phyloP scores from a whole-genome alignment of 2,329 filamentous ascomycete genomes.

The Laburnicola sp. region DNA sequence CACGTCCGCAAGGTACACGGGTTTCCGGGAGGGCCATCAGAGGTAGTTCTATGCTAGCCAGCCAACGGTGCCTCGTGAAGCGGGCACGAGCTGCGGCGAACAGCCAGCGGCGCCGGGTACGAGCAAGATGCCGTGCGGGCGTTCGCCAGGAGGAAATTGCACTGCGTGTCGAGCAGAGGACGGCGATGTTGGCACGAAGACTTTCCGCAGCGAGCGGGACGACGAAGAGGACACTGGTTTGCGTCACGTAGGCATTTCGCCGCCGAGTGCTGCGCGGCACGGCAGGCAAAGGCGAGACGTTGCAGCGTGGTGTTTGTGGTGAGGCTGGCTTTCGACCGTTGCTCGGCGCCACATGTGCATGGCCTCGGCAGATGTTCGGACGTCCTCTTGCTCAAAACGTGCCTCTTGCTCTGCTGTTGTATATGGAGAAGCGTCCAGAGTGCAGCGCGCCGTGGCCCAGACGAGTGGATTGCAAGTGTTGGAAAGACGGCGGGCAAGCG shows the following conservation, averaged over 20 bases:
- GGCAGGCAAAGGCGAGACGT: conserved; percentile 3
- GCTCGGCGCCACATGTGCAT: neutral
- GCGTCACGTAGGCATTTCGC: conserved; percentile 1
- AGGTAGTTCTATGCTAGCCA: conserved; percentile 15
- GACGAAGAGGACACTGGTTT: neutral
- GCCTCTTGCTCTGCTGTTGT: too few relatives aligned
- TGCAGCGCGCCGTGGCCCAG: too few relatives aligned
- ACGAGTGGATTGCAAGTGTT: too few relatives aligned
- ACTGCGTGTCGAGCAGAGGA: neutral
- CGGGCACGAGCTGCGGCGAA: conserved; percentile 1
- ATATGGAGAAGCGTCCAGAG: too few relatives aligned
- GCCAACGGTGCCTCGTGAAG: neutral
- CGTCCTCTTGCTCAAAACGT: too few relatives aligned
- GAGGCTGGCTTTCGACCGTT: conserved; percentile 2
- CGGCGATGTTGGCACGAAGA: neutral
- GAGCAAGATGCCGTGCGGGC: neutral
- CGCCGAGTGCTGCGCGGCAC: neutral
- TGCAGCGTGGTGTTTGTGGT: neutral
- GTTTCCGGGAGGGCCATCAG: conserved; percentile 10
- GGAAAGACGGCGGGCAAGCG: too few relatives aligned
- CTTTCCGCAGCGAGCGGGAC: neutral
- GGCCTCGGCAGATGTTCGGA: neutral
- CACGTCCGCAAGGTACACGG: conserved; percentile 26
- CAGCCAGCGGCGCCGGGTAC: conserved; percentile 9
- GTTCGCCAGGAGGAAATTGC: neutral